A percentile compares a stretch with the other conserved stretches of the same genome.
These are phyloP conservation scores for Ceratobasidium sp. DNA, from an alignment of 1,284 basidiomycete genomes.

Conservation along the genomic window DNA sequence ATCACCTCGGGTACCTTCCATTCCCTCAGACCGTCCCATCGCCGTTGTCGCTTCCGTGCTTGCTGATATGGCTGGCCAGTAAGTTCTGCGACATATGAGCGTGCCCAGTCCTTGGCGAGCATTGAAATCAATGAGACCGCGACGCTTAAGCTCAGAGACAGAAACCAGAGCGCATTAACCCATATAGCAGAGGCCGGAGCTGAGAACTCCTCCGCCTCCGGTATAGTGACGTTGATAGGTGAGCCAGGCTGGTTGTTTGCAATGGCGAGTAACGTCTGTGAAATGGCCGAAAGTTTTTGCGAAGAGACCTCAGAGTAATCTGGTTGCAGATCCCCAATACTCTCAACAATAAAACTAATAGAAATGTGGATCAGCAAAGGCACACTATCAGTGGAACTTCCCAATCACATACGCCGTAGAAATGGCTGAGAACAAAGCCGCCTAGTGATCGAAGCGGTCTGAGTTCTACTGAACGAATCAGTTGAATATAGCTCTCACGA, in stretches of 20 bases:
- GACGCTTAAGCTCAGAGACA: background rate
- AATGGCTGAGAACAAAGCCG: constrained; percentile 18
- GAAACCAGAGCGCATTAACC: constrained; percentile 25
- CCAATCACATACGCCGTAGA: background rate
- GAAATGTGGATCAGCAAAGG: background rate
- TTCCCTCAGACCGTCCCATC: constrained; percentile 4
- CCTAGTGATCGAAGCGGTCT: background rate
- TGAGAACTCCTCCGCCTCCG: background rate
- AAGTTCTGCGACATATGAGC: no score
- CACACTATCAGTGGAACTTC: no score
- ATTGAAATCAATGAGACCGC: no score
- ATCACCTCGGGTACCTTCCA: constrained; percentile 22
- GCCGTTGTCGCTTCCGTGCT: constrained; percentile 6
- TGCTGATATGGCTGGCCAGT: constrained; percentile 20
- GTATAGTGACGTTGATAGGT: background rate
- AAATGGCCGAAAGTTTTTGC: background rate
- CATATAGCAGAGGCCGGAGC: background rate
- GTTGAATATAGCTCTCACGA: background rate
- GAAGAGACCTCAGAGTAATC: background rate
- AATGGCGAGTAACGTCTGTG: background rate
- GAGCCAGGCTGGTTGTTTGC: background rate
- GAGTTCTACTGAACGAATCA: background rate
- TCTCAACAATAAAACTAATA: constrained; percentile 2
- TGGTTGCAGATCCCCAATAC: background rate
- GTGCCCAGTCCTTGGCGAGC: no score